A percentile compares a stretch with the other conserved stretches of the same genome.
phyloP scores from a whole-genome alignment of 768 basidiomycete genomes.

The Suillus brevipes region DNA sequence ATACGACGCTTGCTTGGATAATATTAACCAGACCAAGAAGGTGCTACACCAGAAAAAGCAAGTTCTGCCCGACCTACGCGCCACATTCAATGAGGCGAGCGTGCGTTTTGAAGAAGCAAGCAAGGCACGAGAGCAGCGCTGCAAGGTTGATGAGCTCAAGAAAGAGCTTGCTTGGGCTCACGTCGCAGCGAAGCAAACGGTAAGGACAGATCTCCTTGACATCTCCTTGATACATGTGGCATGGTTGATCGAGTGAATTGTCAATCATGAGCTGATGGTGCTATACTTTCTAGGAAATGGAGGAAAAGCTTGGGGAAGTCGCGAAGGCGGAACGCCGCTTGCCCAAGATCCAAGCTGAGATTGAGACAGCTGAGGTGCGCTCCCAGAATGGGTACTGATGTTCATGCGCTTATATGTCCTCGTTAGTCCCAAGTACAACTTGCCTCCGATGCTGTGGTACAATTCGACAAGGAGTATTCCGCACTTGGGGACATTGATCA shows the following conservation, averaged over 20 bases:
- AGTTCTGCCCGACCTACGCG: conserved; percentile 73
- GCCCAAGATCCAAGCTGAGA: conserved; percentile 40
- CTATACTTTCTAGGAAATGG: conserved; percentile 40
- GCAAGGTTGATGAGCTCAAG: conserved; percentile 68
- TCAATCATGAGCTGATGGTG: not conserved
- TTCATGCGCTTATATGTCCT: conserved; percentile 8
- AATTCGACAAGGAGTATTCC: conserved; percentile 39
- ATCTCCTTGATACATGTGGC: not conserved
- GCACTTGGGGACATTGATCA: conserved; percentile 49
- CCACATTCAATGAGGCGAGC: conserved; percentile 55
- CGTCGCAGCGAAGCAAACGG: conserved; percentile 68
- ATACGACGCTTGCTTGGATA: conserved; percentile 74
- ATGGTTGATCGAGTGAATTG: not conserved
- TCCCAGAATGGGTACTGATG: not conserved
- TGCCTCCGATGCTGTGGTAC: conserved; percentile 38
- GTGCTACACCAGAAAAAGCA: conserved; percentile 71
- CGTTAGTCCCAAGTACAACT: conserved; percentile 34
- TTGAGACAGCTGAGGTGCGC: conserved; percentile 42
- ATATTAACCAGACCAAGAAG: conserved; percentile 68
- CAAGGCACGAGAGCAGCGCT: conserved; percentile 69
- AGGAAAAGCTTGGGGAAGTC: conserved; percentile 41
- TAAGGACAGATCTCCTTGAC: conserved; percentile 29
- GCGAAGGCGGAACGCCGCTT: conserved; percentile 38
- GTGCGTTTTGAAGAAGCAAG: conserved; percentile 69
- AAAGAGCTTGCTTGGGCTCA: conserved; percentile 88